phyloP scores from a whole-genome alignment of 495 filamentous ascomycete species.

The Ascobolus immersus region DNA sequence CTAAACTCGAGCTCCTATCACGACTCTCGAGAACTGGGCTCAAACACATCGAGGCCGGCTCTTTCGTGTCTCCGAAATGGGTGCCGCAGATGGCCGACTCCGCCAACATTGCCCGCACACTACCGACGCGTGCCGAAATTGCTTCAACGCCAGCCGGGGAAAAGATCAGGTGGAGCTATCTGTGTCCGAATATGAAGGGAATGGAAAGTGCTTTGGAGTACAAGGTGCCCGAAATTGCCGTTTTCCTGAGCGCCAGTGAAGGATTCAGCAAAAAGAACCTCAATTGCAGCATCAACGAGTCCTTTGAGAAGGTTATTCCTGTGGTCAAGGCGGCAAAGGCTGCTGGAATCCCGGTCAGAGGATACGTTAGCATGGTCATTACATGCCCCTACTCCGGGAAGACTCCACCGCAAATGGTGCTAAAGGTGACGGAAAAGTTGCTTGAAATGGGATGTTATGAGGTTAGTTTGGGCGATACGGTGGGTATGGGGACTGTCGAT shows the following conservation, averaged over 20 bases:
- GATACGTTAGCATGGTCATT: conserved; percentile 83
- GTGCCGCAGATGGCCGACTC: conserved; percentile 97
- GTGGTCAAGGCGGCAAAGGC: conserved; percentile 53
- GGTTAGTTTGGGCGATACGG: conserved; percentile 83
- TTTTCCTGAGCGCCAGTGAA: conserved; percentile 85
- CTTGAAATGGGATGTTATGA: conserved; percentile 93
- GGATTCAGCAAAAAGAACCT: conserved; percentile 75
- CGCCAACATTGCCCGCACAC: conserved; percentile 40
- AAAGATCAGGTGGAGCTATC: conserved; percentile 72
- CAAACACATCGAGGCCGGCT: conserved; percentile 72
- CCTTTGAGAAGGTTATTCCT: conserved; percentile 45
- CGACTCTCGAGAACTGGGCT: conserved; percentile 65
- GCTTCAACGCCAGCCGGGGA: conserved; percentile 28
- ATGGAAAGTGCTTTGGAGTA: conserved; percentile 22
- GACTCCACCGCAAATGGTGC: conserved; percentile 51
- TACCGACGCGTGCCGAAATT: conserved; percentile 6
- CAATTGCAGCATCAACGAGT: conserved; percentile 66
- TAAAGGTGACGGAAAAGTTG: conserved; percentile 53
- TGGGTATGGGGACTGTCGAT: conserved; percentile 80
- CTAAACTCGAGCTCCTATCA: conserved; percentile 64
- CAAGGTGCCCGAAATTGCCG: conserved; percentile 44
- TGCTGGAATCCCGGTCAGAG: conserved; percentile 48
- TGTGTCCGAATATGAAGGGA: conserved; percentile 71
- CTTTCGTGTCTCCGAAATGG: conserved; percentile 93
- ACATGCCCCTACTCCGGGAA: conserved; percentile 89